Conservation (phyloP, 305 asterid genomes). For the Rubia peregrina region DNA sequence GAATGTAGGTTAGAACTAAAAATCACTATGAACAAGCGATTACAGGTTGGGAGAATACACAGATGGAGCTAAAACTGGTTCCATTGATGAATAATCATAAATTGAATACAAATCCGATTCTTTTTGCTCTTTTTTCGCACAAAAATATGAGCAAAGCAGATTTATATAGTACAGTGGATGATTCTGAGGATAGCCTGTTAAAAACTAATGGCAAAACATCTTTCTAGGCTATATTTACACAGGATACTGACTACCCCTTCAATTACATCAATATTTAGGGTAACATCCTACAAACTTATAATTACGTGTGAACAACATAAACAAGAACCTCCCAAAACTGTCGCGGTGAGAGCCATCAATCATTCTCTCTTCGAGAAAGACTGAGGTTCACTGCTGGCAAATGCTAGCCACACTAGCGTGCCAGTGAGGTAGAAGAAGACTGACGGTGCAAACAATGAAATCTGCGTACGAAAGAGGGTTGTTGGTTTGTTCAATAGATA, state of each 20-base stretch:
- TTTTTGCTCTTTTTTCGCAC: neutral
- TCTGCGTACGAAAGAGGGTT: slow-evolving; percentile 25
- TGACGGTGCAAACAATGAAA: slow-evolving; percentile 86
- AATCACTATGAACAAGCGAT: neutral
- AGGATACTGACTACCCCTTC: neutral
- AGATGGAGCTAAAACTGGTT: slow-evolving; percentile 12
- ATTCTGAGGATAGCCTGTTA: neutral
- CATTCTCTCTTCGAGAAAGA: slow-evolving; percentile 55
- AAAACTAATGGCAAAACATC: neutral
- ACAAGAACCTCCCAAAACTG: slow-evolving; percentile 14
- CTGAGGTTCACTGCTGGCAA: slow-evolving; percentile 92
- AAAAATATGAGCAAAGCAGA: neutral
- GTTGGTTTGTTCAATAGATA: neutral
- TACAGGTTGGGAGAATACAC: neutral
- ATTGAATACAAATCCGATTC: neutral
- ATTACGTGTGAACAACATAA: neutral
- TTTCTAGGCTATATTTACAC: neutral
- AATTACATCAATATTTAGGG: neutral
- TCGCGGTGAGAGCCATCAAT: slow-evolving; percentile 11
- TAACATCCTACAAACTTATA: slow-evolving; percentile 6
- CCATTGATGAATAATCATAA: slow-evolving; percentile 5
- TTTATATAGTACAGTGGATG: neutral
- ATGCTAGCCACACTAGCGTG: slow-evolving; percentile 74
- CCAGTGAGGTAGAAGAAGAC: slow-evolving; percentile 96
- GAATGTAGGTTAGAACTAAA: slow-evolving; percentile 6